Base-by-base conservation (phyloP, 2,329 filamentous ascomycete genomes). In the Lojkania enalia region DNA sequence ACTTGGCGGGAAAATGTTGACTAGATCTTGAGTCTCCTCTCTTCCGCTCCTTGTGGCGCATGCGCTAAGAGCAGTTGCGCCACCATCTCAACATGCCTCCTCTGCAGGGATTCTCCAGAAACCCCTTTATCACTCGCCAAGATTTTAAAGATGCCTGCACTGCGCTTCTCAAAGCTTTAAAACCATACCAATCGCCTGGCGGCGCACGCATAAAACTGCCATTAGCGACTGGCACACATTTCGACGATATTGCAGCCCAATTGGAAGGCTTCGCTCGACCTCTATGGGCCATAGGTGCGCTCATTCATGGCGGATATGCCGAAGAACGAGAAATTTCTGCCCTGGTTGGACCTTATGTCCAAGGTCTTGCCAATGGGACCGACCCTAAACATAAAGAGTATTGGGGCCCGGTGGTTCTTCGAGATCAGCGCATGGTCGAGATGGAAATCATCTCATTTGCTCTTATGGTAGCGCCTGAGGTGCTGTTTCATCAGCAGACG, bases 371-470 rank as follows among this genome's bases (percentile, higher is more conserved):
- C 5, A 66, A 66, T 23, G 69, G 69, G 4, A 67, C 64, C 2
- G 54, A 72, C 37, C 67, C 69, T 11, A 11, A 42, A 0, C 63
- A 67, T 35, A 23, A 49, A 0, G 69, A 72, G 18, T 80, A 77
- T 48, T 80, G 77, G 77, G 77, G 76, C 0, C 57, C 66, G 1
- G 69, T 79, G 2, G 60, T 65, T 0, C 56, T 76, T 3, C 66
- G 67, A 15, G 77, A 80, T 37, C 78, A 81, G 51, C 60, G 76
- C 2, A 81, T 80, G 77, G 78, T 80, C 0, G 78, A 81, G 50
- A 72, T 76, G 30, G 77, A 80, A 52, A 74, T 76, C 19, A 68
- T 80, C 3, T 71, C 75, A 0, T 78, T 74, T 52, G 75, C 76
- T 0, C 60, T 81, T 1, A 63, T 80, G 0, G 58, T 66, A 2